Percentiles rank a stretch among this genome's conserved stretches.
Conservation (phyloP, 805 yeast genomes). For the Cyberlindnera japonica region DNA sequence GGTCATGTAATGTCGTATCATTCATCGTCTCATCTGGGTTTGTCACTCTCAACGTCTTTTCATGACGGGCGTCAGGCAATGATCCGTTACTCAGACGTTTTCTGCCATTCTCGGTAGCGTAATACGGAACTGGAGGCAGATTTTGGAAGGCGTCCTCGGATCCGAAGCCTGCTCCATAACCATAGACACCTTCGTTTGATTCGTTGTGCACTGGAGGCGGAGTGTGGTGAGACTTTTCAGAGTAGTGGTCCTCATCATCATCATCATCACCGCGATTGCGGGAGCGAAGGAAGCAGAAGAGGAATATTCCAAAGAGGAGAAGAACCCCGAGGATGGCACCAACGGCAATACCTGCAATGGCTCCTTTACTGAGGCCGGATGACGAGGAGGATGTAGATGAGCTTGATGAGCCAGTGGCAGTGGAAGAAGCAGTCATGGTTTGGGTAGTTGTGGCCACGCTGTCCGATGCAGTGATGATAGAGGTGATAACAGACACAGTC, state of each 20-base stretch:
- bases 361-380: conserved; percentile 35
- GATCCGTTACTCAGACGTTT: conserved; percentile 53
- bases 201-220: conserved; percentile 17
- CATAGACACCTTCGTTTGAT: conserved; percentile 8
- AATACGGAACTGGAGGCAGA: conserved; percentile 17
- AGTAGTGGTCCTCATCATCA: conserved; percentile 19
- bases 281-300: conserved; percentile 18
- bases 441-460: conserved; percentile 14
- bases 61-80: conserved; percentile 46
- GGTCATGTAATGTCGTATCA: conserved; percentile 14
- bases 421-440: conserved; percentile 8
- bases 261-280: conserved; percentile 19
- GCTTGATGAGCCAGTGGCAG: conserved; percentile 9
- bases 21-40: conserved; percentile 36
- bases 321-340: conserved; percentile 47
- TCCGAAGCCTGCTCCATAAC: conserved; percentile 9
- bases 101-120: conserved; percentile 34
- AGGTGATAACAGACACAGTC: conserved; percentile 14
- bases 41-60: conserved; percentile 48
- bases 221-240: conserved; percentile 11
- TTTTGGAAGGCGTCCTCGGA: conserved; percentile 12
- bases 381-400: conserved; percentile 18
- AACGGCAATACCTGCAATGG: conserved; percentile 59
- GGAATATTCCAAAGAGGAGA: conserved; percentile 30
- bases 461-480: conserved; percentile 22